phyloP scores from a whole-genome alignment of 805 yeast genomes.

The Saturnispora halmiae region DNA sequence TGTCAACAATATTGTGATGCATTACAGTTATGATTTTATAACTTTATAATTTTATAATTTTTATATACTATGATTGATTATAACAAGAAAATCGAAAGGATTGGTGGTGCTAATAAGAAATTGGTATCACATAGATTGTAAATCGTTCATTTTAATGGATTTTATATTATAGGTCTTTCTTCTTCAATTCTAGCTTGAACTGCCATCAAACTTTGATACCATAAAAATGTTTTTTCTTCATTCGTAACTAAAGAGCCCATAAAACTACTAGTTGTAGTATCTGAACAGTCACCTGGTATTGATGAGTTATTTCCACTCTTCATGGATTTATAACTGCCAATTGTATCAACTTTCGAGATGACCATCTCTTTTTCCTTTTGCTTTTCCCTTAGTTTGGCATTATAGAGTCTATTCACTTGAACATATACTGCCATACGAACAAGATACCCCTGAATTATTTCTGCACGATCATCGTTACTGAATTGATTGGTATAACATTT shows the following conservation, averaged over 20 bases:
- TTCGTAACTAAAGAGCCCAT: conserved; percentile 15
- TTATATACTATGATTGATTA: too few species aligned
- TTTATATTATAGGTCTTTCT: conserved; percentile 18
- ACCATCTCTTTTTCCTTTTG: conserved; percentile 9
- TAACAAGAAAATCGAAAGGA: too few species aligned
- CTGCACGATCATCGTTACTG: conserved; percentile 33
- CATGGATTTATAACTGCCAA: conserved; percentile 5
- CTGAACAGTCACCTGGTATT: conserved; percentile 15
- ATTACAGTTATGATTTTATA: conserved; percentile 25
- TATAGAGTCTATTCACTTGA: conserved; percentile 57
- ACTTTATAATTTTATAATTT: neutral
- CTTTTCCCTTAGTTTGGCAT: conserved; percentile 32
- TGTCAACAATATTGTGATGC: conserved; percentile 35
- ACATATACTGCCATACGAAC: conserved; percentile 47
- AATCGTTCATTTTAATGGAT: too few species aligned
- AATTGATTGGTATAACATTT: conserved; percentile 5
- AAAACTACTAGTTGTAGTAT: conserved; percentile 13
- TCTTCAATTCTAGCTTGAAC: conserved; percentile 30
- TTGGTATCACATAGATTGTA: conserved; percentile 3
- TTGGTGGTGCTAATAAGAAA: neutral
- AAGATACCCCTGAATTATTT: conserved; percentile 41
- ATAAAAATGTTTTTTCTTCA: conserved; percentile 22
- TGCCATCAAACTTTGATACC: conserved; percentile 28
- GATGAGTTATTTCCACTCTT: conserved; percentile 9
- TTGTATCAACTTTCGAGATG: neutral